Evolutionary conservation across 345 rosid genomes (phyloP).

Genomic region (Eucalyptus brandiana): DNA sequence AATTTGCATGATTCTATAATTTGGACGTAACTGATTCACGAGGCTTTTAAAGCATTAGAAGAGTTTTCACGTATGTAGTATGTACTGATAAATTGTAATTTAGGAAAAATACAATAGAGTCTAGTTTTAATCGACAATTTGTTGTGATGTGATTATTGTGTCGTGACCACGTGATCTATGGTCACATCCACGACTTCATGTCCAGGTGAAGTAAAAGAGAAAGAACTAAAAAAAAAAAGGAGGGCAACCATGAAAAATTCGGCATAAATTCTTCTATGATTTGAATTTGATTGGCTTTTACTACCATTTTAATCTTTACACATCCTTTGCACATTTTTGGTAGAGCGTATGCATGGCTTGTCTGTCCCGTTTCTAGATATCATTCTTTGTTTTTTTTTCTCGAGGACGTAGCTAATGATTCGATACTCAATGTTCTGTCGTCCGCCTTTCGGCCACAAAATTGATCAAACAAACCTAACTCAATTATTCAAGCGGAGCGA

Average conservation of each 20-base stretch:
- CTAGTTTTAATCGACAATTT: no score
- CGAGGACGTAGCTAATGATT: neutral
- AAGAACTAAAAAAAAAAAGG: neutral
- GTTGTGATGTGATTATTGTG: neutral
- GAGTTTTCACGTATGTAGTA: no score
- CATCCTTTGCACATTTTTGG: neutral
- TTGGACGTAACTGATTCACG: no score
- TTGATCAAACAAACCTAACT: neutral
- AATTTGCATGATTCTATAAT: no score
- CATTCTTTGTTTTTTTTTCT: neutral
- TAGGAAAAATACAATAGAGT: no score
- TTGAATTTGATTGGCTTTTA: neutral
- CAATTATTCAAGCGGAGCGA: neutral
- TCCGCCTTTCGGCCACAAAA: neutral
- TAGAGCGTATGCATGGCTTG: neutral
- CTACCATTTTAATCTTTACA: neutral
- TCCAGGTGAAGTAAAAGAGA: neutral
- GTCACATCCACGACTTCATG: neutral
- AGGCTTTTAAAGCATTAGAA: no score
- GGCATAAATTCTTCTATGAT: neutral
- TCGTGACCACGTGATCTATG: neutral
- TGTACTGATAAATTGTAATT: no score
- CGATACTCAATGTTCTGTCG: neutral
- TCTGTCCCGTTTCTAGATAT: neutral
- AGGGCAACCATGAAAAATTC: neutral